Evolutionary conservation across 305 asterid species (phyloP).

Genomic region (Nicotiana rustica): DNA sequence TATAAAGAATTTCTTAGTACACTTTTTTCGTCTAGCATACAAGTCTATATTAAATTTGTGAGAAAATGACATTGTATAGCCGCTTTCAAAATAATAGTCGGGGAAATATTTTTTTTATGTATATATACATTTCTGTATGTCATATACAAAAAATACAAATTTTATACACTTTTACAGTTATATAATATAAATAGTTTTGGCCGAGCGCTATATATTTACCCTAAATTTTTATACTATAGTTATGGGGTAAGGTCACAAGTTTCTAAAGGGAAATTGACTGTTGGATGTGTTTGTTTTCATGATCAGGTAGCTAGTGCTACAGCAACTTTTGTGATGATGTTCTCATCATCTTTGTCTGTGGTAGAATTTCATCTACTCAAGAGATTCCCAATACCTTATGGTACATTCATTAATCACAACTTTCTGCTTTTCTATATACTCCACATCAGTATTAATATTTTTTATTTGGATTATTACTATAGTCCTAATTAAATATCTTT

Average conservation of each 20-base stretch:
- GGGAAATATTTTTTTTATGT: too few species aligned
- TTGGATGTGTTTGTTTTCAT: neutral
- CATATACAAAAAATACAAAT: too few species aligned
- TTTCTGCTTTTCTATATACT: neutral
- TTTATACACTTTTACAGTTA: too few species aligned
- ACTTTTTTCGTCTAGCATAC: neutral
- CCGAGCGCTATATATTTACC: too few species aligned
- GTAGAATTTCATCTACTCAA: constrained; percentile 95
- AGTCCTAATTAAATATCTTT: neutral
- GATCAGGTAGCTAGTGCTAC: constrained; percentile 95
- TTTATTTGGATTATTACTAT: constrained; percentile 17
- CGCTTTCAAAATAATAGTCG: too few species aligned
- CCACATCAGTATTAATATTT: neutral
- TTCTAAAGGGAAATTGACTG: neutral
- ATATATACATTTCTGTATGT: too few species aligned
- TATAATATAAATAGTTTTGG: too few species aligned
- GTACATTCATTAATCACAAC: constrained; percentile 44
- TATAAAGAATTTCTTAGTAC: neutral
- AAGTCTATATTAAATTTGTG: too few species aligned
- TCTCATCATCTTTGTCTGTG: constrained; percentile 93
- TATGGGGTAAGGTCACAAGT: neutral
- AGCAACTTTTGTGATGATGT: constrained; percentile 98
- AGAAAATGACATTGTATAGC: too few species aligned
- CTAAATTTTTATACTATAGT: neutral
- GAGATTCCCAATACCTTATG: constrained; percentile 92